These are phyloP conservation scores for Hypoxylon sp. DNA, from an alignment of 2,329 filamentous ascomycete species.

Conservation along the genomic window DNA sequence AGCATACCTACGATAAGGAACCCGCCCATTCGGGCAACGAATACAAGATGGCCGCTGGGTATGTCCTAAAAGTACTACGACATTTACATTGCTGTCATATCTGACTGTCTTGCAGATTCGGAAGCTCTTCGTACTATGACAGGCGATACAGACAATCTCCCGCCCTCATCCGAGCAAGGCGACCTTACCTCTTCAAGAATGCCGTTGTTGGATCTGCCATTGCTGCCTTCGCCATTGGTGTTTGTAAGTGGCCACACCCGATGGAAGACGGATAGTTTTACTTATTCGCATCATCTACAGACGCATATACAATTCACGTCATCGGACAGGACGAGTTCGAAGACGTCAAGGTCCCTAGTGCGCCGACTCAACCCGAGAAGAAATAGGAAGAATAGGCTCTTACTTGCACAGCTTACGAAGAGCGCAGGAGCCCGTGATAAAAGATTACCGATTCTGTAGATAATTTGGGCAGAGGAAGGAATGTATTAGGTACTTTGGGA, in stretches of 20 bases:
- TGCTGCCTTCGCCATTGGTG: conserved; percentile 80
- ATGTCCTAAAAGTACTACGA: conserved; percentile 13
- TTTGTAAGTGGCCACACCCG: conserved; percentile 75
- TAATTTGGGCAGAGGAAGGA: neutral
- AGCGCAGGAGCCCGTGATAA: conserved; percentile 2
- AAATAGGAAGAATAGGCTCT: conserved; percentile 31
- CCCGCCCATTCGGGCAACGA: conserved; percentile 39
- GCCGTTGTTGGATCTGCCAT: conserved; percentile 83
- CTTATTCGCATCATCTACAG: conserved; percentile 54
- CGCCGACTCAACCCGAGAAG: conserved; percentile 67
- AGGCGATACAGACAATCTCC: conserved; percentile 86
- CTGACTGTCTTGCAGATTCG: conserved; percentile 55
- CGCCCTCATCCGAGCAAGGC: conserved; percentile 89
- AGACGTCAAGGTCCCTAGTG: conserved; percentile 90
- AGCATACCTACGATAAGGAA: conserved; percentile 27
- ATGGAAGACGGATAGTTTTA: neutral
- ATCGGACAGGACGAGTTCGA: conserved; percentile 98
- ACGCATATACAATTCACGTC: conserved; percentile 78
- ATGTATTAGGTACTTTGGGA: neutral
- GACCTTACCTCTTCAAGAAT: conserved; percentile 94
- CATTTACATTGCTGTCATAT: neutral
- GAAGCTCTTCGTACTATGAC: conserved; percentile 87
- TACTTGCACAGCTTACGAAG: neutral
- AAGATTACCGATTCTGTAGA: conserved; percentile 9
- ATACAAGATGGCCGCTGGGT: conserved; percentile 48